phyloP scores from a whole-genome alignment of 2,329 filamentous ascomycete genomes.

The Pseudopyrenochaeta lycopersici region DNA sequence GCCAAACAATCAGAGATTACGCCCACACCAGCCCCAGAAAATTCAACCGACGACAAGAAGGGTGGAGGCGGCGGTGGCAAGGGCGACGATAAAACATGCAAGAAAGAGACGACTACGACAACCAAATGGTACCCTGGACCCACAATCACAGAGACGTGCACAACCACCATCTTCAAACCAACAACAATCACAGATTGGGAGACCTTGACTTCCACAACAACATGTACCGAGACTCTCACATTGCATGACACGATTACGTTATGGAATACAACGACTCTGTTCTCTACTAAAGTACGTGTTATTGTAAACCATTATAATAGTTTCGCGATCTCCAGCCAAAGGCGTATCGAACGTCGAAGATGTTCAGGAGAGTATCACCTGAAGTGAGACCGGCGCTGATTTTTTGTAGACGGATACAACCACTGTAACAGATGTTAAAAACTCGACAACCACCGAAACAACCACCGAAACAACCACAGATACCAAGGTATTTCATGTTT shows the following conservation, averaged over 20 bases:
- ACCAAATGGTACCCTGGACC: not conserved
- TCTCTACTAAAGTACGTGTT: not conserved
- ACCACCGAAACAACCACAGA: too few relatives aligned
- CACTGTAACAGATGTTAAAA: conserved; percentile 6
- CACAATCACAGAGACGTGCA: conserved; percentile 8
- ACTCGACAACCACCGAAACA: conserved; percentile 7
- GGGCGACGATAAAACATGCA: conserved; percentile 5
- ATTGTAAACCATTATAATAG: too few relatives aligned
- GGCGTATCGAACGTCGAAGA: too few relatives aligned
- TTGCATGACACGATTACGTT: conserved; percentile 17
- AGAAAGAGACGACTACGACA: conserved; percentile 1
- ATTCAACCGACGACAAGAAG: not conserved
- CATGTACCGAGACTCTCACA: conserved; percentile 12
- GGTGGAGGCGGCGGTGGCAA: conserved; percentile 3
- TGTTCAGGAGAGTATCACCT: too few relatives aligned
- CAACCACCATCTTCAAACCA: not conserved
- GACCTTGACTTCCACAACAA: conserved; percentile 15
- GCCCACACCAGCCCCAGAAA: not conserved
- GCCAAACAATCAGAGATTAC: not conserved
- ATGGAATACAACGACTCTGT: conserved; percentile 15
- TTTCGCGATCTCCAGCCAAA: too few relatives aligned
- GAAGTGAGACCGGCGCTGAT: too few relatives aligned
- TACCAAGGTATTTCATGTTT: too few relatives aligned
- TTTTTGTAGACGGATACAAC: not conserved
- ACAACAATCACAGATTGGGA: conserved; percentile 9